phyloP scores from a whole-genome alignment of 805 yeast species.

The Nematodospora valgi region DNA sequence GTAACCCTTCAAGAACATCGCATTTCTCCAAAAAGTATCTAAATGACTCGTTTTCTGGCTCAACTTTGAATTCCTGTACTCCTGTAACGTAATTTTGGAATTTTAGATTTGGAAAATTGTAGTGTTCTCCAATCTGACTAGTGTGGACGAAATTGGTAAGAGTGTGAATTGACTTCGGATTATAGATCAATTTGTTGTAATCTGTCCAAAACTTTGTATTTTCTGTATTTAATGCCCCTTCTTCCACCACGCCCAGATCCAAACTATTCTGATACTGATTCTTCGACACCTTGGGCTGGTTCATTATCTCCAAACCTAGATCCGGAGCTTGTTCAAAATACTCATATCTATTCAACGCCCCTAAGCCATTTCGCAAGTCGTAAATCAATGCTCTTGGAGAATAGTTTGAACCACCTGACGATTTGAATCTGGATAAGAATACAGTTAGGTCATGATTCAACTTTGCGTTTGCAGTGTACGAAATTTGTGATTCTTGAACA shows the following conservation, averaged over 20 bases:
- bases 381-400: constrained; percentile 82
- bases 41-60: constrained; percentile 48
- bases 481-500: constrained; percentile 66
- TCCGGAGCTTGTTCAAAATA: constrained; percentile 32
- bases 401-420: constrained; percentile 36
- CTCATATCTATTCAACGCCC: constrained; percentile 58
- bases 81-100: constrained; percentile 59
- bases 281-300: constrained; percentile 20
- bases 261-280: constrained; percentile 63
- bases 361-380: constrained; percentile 77
- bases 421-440: constrained; percentile 20
- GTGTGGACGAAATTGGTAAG: constrained; percentile 54
- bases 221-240: constrained; percentile 25
- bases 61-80: constrained; percentile 48
- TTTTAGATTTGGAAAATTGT: constrained; percentile 27
- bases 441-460: constrained; percentile 48
- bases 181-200: constrained; percentile 62
- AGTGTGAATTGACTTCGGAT: constrained; percentile 55
- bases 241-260: constrained; percentile 42
- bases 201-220: constrained; percentile 77
- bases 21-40: constrained; percentile 68
- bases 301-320: not conserved
- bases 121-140: constrained; percentile 13
- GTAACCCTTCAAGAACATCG: constrained; percentile 71
- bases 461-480: constrained; percentile 38